Conservation (phyloP, 169 alveolate genomes). For the Perkinsus marinus region DNA sequence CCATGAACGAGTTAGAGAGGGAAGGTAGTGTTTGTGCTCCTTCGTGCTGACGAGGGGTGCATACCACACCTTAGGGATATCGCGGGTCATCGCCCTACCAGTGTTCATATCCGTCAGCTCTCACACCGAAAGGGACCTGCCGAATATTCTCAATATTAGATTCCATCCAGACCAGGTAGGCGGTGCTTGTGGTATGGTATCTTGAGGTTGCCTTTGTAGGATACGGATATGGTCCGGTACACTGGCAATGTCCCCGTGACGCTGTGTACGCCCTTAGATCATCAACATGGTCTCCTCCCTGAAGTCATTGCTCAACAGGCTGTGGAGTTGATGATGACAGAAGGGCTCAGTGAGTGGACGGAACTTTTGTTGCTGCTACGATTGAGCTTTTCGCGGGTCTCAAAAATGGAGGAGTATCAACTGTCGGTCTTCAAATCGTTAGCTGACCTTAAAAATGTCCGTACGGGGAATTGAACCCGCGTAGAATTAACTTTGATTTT, state of each 20-base stretch:
- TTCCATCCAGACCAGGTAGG: not conserved
- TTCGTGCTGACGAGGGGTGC: too few relatives aligned
- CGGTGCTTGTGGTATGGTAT: not conserved
- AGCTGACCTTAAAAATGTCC: too few relatives aligned
- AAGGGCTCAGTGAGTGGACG: not conserved
- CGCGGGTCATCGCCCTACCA: not conserved
- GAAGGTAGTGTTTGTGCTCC: not conserved
- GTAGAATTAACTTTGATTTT: too few relatives aligned
- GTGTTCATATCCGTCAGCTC: not conserved
- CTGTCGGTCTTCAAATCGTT: too few relatives aligned
- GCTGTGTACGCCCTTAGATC: not conserved
- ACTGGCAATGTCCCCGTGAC: not conserved
- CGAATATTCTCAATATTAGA: not conserved
- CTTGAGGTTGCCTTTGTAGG: not conserved
- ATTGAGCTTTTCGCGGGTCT: too few relatives aligned
- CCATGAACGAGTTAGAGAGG: not conserved
- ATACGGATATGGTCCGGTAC: not conserved
- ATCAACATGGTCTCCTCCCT: not conserved
- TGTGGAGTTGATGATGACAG: not conserved
- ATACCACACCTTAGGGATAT: not conserved
- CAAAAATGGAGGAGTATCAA: too few relatives aligned
- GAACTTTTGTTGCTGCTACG: too few relatives aligned
- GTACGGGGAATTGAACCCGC: too few relatives aligned
- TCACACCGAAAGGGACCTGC: not conserved
- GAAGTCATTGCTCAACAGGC: not conserved